Evolutionary conservation across 345 rosid species (phyloP).

Genomic region (Raphanus raphanistrum): DNA sequence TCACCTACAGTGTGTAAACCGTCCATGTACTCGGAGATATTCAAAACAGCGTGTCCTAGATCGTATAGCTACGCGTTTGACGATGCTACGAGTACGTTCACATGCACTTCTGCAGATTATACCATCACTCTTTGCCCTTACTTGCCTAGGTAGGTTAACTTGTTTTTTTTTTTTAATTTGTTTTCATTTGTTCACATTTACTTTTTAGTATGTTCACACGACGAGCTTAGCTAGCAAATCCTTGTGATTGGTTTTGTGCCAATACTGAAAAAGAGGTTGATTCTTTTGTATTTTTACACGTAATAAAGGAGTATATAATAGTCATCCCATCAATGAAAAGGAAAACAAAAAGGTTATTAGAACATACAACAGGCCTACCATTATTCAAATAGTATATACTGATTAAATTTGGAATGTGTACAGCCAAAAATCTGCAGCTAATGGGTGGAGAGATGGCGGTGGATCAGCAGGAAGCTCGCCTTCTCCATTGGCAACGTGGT

Average conservation of each 20-base stretch:
- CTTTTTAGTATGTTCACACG: constrained; percentile 26
- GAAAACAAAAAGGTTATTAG: background rate
- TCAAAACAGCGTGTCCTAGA: constrained; percentile 64
- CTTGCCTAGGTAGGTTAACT: constrained; percentile 50
- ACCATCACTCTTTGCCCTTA: constrained; percentile 72
- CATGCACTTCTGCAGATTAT: constrained; percentile 66
- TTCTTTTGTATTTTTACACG: constrained; percentile 26
- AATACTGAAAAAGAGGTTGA: constrained; percentile 14
- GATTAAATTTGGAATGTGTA: constrained; percentile 13
- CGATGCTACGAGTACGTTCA: constrained; percentile 70
- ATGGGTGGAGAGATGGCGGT: constrained; percentile 38
- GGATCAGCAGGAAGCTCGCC: constrained; percentile 36
- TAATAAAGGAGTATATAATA: constrained; percentile 34
- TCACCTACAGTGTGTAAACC: constrained; percentile 65
- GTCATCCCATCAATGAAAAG: constrained; percentile 29
- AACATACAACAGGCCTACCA: constrained; percentile 28
- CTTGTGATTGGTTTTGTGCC: constrained; percentile 34
- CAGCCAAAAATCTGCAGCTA: constrained; percentile 65
- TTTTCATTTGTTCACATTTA: background rate
- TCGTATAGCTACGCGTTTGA: constrained; percentile 82
- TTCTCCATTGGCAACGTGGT: constrained; percentile 42
- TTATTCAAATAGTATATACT: constrained; percentile 6
- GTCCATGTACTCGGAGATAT: constrained; percentile 58
- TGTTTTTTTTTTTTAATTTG: background rate
- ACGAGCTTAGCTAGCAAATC: constrained; percentile 39